phyloP scores from a whole-genome alignment of 352 stramenopile genomes.

The Blastocystis sp. region DNA sequence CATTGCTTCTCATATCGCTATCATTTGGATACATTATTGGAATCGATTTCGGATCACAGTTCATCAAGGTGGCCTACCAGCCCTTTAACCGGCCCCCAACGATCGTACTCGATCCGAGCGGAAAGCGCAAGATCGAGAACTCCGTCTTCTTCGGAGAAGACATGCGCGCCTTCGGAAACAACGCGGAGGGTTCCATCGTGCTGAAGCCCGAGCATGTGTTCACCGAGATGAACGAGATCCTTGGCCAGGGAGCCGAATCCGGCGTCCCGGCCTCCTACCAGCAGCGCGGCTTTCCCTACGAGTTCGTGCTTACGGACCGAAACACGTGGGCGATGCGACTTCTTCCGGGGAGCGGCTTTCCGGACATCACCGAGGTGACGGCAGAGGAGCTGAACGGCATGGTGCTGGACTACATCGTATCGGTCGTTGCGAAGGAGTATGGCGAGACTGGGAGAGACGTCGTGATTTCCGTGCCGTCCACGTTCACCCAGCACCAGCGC shows the following conservation, averaged over 20 bases:
- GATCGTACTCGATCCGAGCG: constrained; percentile 28
- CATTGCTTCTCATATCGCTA: not conserved
- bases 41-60: constrained; percentile 59
- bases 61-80: constrained; percentile 58
- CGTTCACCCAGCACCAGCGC: constrained; percentile 20
- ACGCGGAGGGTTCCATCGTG: not conserved
- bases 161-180: constrained; percentile 13
- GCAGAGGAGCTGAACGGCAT: constrained; percentile 43
- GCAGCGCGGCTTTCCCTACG: constrained; percentile 23
- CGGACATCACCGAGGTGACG: not conserved
- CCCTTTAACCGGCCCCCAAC: not conserved
- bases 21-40: constrained; percentile 28
- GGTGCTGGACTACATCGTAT: constrained; percentile 38
- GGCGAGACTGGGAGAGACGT: not conserved
- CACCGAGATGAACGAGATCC: constrained; percentile 17
- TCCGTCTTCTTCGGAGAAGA: constrained; percentile 33
- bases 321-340: constrained; percentile 28
- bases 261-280: constrained; percentile 6
- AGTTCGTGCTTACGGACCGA: constrained; percentile 28
- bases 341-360: constrained; percentile 6
- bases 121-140: constrained; percentile 53
- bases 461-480: constrained; percentile 45
- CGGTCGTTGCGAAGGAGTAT: constrained; percentile 26
- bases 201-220: constrained; percentile 18
- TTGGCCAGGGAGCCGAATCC: constrained; percentile 36